Evolutionary conservation across 2,329 filamentous ascomycete genomes (phyloP).

Genomic region (Fusarium stilboides): DNA sequence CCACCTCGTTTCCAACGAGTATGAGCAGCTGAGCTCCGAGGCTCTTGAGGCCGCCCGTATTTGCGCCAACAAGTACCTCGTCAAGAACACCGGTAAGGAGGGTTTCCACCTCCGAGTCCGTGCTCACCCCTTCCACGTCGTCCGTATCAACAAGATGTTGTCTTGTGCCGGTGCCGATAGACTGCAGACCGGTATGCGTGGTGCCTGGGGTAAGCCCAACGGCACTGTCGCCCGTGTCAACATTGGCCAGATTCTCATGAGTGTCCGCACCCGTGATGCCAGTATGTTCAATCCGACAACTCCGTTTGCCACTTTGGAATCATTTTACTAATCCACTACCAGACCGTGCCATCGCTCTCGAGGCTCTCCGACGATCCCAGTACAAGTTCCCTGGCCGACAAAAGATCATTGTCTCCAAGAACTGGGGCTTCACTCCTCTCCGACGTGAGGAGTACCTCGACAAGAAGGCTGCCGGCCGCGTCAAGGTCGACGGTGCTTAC

Average conservation of each 20-base stretch:
- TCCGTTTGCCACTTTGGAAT: conserved; percentile 27
- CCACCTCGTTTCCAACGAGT: conserved; percentile 99
- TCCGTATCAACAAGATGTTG: conserved; percentile 99
- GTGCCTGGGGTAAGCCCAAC: conserved; percentile 99
- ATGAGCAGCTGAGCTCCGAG: conserved; percentile 99
- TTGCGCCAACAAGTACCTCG: conserved; percentile 98
- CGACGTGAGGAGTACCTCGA: conserved; percentile 97
- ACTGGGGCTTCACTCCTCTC: conserved; percentile 99
- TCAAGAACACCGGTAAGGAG: conserved; percentile 81
- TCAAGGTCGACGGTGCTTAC: conserved; percentile 99
- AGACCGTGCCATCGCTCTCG: conserved; percentile 94
- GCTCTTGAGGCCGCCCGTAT: conserved; percentile 99
- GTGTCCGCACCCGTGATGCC: conserved; percentile 95
- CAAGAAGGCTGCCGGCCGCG: conserved; percentile 92
- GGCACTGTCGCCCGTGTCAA: conserved; percentile 99
- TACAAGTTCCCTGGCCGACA: conserved; percentile 99
- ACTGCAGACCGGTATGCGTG: conserved; percentile 99
- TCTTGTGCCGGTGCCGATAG: conserved; percentile 99
- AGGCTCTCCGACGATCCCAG: conserved; percentile 98
- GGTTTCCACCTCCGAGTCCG: conserved; percentile 83
- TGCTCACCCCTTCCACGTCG: conserved; percentile 99
- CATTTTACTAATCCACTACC: conserved; percentile 48
- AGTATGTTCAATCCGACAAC: conserved; percentile 68
- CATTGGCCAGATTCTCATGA: conserved; percentile 99
- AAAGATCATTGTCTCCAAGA: conserved; percentile 99